phyloP scores from a whole-genome alignment of 345 rosid species.

The Cardamine chenopodiifolia region DNA sequence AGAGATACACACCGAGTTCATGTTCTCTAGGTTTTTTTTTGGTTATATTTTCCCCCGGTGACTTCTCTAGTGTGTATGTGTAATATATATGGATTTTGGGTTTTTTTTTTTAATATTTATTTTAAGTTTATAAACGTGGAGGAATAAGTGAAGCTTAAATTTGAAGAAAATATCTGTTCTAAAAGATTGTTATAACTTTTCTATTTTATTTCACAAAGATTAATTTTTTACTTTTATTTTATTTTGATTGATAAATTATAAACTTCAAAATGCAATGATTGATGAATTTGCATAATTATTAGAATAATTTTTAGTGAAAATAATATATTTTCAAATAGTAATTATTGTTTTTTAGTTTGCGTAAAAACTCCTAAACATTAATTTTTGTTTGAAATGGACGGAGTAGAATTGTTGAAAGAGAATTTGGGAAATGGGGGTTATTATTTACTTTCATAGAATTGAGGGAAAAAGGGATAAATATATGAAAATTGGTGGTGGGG shows the following conservation, averaged over 20 bases:
- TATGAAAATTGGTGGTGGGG: slow-evolving; percentile 20
- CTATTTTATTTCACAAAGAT: too few relatives aligned
- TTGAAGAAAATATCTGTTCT: slow-evolving; percentile 71
- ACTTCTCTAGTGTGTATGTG: slow-evolving; percentile 12
- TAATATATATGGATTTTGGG: slow-evolving; percentile 18
- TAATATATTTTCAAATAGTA: too few relatives aligned
- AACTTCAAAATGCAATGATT: too few relatives aligned
- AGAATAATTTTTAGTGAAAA: too few relatives aligned
- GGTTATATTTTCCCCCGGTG: neutral
- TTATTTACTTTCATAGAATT: slow-evolving; percentile 8
- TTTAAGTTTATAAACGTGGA: slow-evolving; percentile 26
- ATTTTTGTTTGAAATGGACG: too few relatives aligned
- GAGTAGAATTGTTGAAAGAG: slow-evolving; percentile 23
- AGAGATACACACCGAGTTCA: slow-evolving; percentile 79
- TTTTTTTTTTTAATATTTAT: neutral
- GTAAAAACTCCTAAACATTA: too few relatives aligned
- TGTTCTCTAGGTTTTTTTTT: neutral
- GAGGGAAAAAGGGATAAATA: neutral
- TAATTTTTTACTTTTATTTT: too few relatives aligned
- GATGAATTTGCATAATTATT: too few relatives aligned
- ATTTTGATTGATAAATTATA: too few relatives aligned
- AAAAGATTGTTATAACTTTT: too few relatives aligned
- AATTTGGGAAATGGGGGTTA: slow-evolving; percentile 6
- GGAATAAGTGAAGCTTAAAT: slow-evolving; percentile 53
- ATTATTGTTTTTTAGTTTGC: too few relatives aligned